phyloP scores from a whole-genome alignment of 2,329 filamentous ascomycete genomes.

The Fusarium marasasianum region DNA sequence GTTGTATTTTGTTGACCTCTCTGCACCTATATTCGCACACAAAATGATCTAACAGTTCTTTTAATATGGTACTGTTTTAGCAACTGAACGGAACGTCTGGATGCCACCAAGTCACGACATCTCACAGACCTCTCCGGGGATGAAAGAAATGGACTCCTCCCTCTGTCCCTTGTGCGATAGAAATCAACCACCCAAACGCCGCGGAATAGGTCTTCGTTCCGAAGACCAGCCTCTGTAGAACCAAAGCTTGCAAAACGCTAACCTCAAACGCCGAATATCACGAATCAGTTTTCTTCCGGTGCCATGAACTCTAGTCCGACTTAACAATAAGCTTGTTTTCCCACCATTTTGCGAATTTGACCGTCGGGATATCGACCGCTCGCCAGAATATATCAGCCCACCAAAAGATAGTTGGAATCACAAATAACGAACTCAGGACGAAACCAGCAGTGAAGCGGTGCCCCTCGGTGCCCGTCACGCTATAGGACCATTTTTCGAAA shows the following conservation, averaged over 20 bases:
- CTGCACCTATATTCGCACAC: neutral
- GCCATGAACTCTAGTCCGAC: constrained; percentile 26
- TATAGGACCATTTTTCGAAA: constrained; percentile 59
- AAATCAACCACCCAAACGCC: constrained; percentile 34
- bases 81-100: neutral
- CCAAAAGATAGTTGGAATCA: constrained; percentile 63
- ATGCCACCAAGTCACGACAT: neutral
- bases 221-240: constrained; percentile 1
- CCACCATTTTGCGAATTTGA: constrained; percentile 65
- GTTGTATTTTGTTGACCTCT: neutral
- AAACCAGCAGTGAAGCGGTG: constrained; percentile 58
- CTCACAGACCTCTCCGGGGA: neutral
- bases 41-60: neutral
- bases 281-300: constrained; percentile 2
- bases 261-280: constrained; percentile 11
- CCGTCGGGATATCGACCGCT: constrained; percentile 63
- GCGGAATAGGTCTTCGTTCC: neutral
- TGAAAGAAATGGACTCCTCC: neutral
- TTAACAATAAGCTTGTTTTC: constrained; percentile 55
- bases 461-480: constrained; percentile 58
- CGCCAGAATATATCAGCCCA: constrained; percentile 66
- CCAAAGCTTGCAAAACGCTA: constrained; percentile 1
- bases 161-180: constrained; percentile 5
- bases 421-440: constrained; percentile 56
- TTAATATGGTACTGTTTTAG: neutral